phyloP scores from a whole-genome alignment of 2,329 filamentous ascomycete genomes.

The Trichoderma endophyticum region DNA sequence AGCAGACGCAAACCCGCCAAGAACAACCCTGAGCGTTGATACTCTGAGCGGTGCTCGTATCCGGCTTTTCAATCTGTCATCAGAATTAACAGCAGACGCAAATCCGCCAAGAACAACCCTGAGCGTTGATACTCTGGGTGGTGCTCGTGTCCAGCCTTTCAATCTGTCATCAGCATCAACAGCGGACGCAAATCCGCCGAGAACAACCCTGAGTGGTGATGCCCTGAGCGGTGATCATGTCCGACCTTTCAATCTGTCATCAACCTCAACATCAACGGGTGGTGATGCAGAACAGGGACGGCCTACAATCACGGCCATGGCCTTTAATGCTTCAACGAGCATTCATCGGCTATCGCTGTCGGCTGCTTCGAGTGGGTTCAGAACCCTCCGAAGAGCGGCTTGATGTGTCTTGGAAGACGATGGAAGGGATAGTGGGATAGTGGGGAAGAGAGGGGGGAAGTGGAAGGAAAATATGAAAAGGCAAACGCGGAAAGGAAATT shows the following conservation, averaged over 20 bases:
- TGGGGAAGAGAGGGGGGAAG: background rate
- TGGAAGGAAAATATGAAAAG: background rate
- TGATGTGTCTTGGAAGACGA: background rate
- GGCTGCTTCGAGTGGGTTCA: slow-evolving; percentile 23
- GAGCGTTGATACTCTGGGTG: too few species aligned
- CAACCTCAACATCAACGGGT: background rate
- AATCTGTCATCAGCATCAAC: background rate
- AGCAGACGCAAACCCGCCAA: background rate
- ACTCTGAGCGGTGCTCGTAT: background rate
- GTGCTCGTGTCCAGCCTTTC: background rate
- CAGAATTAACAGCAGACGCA: too few species aligned
- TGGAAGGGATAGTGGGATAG: background rate
- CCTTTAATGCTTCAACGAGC: background rate
- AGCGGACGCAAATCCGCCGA: too few species aligned
- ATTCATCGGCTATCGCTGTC: background rate
- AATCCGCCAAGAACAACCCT: too few species aligned
- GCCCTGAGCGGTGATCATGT: background rate
- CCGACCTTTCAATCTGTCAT: background rate
- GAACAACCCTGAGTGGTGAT: too few species aligned
- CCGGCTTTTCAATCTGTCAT: background rate
- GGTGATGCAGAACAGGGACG: background rate
- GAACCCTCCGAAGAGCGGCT: slow-evolving; percentile 23
- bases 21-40: background rate
- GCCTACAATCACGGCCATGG: background rate
- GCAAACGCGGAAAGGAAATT: background rate